Percentiles rank a stretch among this genome's conserved stretches.
These are phyloP conservation scores for Cyclostephanos invisitatus DNA, from an alignment of 108 stramenopile species.

Conservation along the genomic window DNA sequence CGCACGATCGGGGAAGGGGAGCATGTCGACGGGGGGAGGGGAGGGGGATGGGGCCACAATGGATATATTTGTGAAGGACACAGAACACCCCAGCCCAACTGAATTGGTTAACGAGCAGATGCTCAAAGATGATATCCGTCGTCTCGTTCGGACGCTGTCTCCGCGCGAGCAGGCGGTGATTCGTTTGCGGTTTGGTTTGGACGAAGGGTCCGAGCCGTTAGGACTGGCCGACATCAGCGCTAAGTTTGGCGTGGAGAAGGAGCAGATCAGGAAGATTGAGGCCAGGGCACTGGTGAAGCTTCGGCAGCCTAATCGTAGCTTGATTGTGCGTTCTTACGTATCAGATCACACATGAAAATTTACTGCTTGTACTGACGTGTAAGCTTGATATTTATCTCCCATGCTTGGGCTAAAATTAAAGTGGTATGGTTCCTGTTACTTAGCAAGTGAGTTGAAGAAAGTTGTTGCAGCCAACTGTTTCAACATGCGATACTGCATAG, in stretches of 20 bases:
- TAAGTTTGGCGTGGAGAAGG: slow-evolving; percentile 61
- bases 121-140: slow-evolving; percentile 57
- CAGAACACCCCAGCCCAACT: slow-evolving; percentile 50
- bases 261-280: slow-evolving; percentile 80
- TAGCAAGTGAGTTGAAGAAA: too few species aligned
- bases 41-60: slow-evolving; percentile 30
- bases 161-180: slow-evolving; percentile 77
- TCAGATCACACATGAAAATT: slow-evolving; percentile 46
- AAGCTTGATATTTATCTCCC: too few species aligned
- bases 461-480: too few species aligned
- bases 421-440: too few species aligned
- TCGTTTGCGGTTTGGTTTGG: slow-evolving; percentile 80
- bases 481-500: too few species aligned
- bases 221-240: slow-evolving; percentile 72
- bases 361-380: too few species aligned
- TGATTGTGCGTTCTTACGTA: slow-evolving; percentile 54
- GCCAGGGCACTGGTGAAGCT: slow-evolving; percentile 76
- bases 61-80: slow-evolving; percentile 51
- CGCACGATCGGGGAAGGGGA: slow-evolving; percentile 48
- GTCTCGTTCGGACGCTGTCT: slow-evolving; percentile 57
- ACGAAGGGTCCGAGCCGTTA: slow-evolving; percentile 57
- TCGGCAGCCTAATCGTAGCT: slow-evolving; percentile 61
- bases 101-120: slow-evolving; percentile 51
- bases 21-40: slow-evolving; percentile 41
- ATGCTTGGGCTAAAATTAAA: too few species aligned